phyloP scores from a whole-genome alignment of 2,329 filamentous ascomycete species.

The Chaetomium globosum region DNA sequence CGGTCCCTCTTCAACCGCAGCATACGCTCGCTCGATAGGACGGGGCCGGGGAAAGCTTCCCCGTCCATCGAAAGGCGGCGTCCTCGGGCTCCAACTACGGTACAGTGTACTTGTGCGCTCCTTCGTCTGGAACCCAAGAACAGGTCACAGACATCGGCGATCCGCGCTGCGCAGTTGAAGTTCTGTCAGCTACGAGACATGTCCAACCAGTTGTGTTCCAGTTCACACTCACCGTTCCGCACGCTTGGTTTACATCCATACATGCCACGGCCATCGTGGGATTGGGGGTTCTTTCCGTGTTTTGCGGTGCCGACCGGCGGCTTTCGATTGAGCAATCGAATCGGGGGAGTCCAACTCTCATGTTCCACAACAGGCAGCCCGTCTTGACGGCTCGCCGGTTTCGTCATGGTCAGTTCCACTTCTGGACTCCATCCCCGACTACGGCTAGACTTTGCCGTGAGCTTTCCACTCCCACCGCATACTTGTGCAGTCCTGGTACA shows the following conservation, averaged over 20 bases:
- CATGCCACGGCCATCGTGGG: neutral
- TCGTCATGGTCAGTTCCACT: constrained; percentile 2
- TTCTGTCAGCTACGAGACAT: neutral
- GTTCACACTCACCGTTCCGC: neutral
- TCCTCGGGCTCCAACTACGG: neutral
- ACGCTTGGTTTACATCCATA: neutral
- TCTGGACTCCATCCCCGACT: constrained; percentile 24
- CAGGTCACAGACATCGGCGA: neutral
- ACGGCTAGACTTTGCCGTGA: constrained; percentile 23
- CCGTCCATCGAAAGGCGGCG: constrained; percentile 8
- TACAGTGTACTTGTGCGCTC: neutral
- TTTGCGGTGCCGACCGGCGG: neutral
- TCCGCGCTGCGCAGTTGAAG: neutral
- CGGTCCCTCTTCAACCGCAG: constrained; percentile 23
- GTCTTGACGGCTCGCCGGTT: constrained; percentile 1
- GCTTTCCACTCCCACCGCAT: constrained; percentile 10
- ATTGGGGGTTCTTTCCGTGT: neutral
- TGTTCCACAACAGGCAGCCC: neutral
- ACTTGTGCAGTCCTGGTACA: neutral
- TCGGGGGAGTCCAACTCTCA: neutral
- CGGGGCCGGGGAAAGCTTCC: neutral
- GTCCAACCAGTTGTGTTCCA: neutral
- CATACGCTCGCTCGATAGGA: neutral
- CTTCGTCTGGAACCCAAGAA: neutral
- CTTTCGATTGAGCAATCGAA: neutral